These are phyloP conservation scores for Penicillium coffeae DNA, from an alignment of 495 filamentous ascomycete species.

Conservation along the genomic window DNA sequence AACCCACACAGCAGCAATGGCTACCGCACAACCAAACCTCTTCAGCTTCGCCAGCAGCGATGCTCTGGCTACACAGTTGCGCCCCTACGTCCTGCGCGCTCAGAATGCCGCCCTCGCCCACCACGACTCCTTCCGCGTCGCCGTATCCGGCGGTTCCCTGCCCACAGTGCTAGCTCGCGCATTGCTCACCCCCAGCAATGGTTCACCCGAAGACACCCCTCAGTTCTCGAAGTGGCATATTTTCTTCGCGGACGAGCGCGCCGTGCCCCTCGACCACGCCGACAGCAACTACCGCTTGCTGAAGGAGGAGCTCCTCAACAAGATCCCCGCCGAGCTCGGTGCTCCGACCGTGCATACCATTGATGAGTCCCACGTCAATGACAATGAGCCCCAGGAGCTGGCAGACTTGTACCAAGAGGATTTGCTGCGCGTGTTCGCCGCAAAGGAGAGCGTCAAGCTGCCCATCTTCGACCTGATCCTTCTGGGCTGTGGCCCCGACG, in stretches of 20 bases:
- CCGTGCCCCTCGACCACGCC: conserved; percentile 81
- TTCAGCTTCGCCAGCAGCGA: conserved; percentile 70
- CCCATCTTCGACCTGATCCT: conserved; percentile 93
- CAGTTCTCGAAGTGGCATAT: conserved; percentile 90
- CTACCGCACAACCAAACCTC: conserved; percentile 65
- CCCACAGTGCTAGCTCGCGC: conserved; percentile 80
- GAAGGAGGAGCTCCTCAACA: conserved; percentile 81
- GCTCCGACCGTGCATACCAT: conserved; percentile 74
- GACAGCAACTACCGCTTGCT: conserved; percentile 93
- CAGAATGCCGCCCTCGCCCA: conserved; percentile 76
- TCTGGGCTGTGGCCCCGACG: conserved; percentile 90
- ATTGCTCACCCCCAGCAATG: conserved; percentile 61
- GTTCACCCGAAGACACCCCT: conserved; percentile 55
- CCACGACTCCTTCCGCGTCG: conserved; percentile 83
- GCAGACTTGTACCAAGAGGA: conserved; percentile 89
- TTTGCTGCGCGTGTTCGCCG: conserved; percentile 78
- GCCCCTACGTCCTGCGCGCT: conserved; percentile 71
- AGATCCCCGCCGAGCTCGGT: conserved; percentile 65
- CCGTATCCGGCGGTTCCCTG: conserved; percentile 90
- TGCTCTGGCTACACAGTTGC: conserved; percentile 67
- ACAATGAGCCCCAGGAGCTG: conserved; percentile 84
- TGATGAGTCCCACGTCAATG: conserved; percentile 64
- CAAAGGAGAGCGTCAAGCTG: conserved; percentile 81
- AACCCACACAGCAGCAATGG: conserved; percentile 28
- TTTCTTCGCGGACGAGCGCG: conserved; percentile 97